Percentiles rank a stretch among this genome's conserved stretches.
These are phyloP conservation scores for Piper longum DNA, from an alignment of 164 flowering plant species.

Conservation along the genomic window DNA sequence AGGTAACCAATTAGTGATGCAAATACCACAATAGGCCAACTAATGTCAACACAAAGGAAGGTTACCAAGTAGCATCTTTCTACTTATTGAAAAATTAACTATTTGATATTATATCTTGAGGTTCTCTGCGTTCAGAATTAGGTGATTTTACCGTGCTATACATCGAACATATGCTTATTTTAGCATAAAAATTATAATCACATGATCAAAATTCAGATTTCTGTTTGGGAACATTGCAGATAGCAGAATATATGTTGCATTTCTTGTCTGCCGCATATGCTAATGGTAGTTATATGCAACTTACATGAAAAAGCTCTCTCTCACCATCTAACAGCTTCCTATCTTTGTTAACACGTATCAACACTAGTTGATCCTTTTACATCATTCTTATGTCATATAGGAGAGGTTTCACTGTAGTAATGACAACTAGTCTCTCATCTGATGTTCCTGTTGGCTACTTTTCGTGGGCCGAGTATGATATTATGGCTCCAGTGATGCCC, in stretches of 20 bases:
- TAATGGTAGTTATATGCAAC: neutral
- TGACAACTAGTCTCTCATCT: constrained; percentile 98
- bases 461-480: constrained; percentile 97
- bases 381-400: constrained; percentile 21
- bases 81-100: too few species aligned
- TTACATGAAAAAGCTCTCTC: neutral
- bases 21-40: too few species aligned
- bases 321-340: neutral
- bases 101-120: too few species aligned
- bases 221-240: neutral
- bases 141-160: too few species aligned
- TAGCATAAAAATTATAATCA: too few species aligned
- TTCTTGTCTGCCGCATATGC: neutral
- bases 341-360: neutral
- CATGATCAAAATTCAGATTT: too few species aligned
- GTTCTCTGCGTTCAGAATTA: too few species aligned
- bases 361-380: neutral
- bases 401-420: constrained; percentile 59
- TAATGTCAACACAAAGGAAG: too few species aligned
- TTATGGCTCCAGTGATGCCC: constrained; percentile 86
- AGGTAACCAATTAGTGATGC: neutral
- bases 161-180: too few species aligned
- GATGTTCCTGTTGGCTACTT: constrained; percentile 99
- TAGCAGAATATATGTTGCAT: neutral
- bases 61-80: too few species aligned